A percentile compares a stretch with the other conserved stretches of the same genome.
Evolutionary conservation across 2,329 filamentous ascomycete species (phyloP).

Genomic region (Fusarium poae): DNA sequence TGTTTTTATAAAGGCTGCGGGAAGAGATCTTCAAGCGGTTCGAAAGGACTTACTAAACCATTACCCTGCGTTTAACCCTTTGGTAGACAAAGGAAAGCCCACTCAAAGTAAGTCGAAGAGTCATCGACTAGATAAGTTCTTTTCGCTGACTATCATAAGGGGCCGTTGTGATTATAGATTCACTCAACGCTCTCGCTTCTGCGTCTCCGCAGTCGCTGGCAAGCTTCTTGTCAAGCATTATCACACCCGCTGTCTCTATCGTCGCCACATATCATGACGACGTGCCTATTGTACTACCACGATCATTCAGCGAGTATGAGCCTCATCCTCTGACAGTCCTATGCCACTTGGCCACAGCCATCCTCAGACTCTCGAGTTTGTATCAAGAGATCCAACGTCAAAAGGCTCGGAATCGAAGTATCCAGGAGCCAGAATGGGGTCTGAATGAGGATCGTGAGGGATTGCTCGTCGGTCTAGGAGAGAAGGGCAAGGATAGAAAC

Average conservation of each 20-base stretch:
- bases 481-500: conserved; percentile 60
- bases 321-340: conserved; percentile 80
- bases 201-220: conserved; percentile 69
- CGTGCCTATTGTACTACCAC: conserved; percentile 69
- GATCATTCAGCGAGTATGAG: conserved; percentile 65
- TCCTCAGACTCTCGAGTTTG: conserved; percentile 80
- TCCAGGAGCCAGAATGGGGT: conserved; percentile 82
- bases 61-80: conserved; percentile 57
- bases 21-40: conserved; percentile 69
- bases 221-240: conserved; percentile 76
- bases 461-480: conserved; percentile 75
- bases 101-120: conserved; percentile 58
- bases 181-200: conserved; percentile 75
- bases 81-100: conserved; percentile 53
- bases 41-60: conserved; percentile 71
- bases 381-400: conserved; percentile 80
- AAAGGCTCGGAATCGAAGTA: conserved; percentile 79
- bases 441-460: conserved; percentile 83
- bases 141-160: conserved; percentile 60
- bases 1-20: conserved; percentile 73
- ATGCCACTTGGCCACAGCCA: conserved; percentile 87
- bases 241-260: conserved; percentile 76
- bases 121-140: background rate
- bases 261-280: conserved; percentile 87
- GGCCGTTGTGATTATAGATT: conserved; percentile 83